Conservation (phyloP, 495 filamentous ascomycete genomes). For the Astrothelium macrocarpum region DNA sequence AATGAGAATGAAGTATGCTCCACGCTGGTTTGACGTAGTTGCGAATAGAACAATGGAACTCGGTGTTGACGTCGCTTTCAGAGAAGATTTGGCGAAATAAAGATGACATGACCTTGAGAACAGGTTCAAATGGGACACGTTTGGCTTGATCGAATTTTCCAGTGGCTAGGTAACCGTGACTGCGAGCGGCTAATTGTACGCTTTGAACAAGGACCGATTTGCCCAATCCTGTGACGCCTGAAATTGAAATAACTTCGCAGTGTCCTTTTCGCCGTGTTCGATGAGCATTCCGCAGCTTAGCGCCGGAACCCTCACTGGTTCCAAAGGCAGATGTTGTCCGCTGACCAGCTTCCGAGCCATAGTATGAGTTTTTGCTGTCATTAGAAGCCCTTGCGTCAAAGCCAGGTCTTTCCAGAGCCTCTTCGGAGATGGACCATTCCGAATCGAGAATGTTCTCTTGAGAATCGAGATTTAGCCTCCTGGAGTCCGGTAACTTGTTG, state of each 20-base stretch:
- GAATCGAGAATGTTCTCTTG: conserved; percentile 2
- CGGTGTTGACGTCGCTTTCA: conserved; percentile 72
- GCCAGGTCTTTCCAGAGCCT: neutral
- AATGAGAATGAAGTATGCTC: conserved; percentile 62
- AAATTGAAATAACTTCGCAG: conserved; percentile 70
- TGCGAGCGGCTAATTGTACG: conserved; percentile 62
- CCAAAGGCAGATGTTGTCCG: conserved; percentile 1
- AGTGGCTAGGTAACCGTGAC: conserved; percentile 68
- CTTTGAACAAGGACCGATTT: conserved; percentile 77
- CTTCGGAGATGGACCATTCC: neutral
- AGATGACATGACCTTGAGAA: conserved; percentile 69
- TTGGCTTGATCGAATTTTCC: conserved; percentile 79
- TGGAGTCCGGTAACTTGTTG: neutral
- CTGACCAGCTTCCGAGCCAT: conserved; percentile 7
- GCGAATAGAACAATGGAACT: conserved; percentile 68
- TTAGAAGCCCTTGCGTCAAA: neutral
- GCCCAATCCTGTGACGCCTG: conserved; percentile 66
- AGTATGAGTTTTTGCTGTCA: conserved; percentile 12
- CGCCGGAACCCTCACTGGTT: conserved; percentile 3
- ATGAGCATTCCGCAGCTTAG: conserved; percentile 35
- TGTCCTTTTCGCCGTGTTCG: conserved; percentile 57
- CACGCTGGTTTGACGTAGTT: conserved; percentile 66
- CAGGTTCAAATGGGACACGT: conserved; percentile 71
- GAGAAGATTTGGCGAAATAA: conserved; percentile 87
- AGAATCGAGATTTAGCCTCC: neutral